Percentiles rank a stretch among this genome's conserved stretches.
These are phyloP conservation scores for Ustilago vetiveriae DNA, from an alignment of 1,284 basidiomycete genomes.

Conservation along the genomic window DNA sequence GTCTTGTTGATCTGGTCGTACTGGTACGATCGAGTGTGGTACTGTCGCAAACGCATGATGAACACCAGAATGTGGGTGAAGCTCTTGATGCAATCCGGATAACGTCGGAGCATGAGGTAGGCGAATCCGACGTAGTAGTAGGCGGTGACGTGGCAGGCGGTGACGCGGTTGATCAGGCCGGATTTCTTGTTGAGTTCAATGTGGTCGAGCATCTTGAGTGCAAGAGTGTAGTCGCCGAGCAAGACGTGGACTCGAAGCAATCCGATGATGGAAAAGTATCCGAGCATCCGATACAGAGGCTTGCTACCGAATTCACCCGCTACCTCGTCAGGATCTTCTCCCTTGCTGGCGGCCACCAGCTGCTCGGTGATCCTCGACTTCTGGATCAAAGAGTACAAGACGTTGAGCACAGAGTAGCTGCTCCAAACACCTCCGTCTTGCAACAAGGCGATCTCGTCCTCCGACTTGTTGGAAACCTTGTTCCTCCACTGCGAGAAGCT, in stretches of 20 bases:
- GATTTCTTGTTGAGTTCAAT: constrained; percentile 72
- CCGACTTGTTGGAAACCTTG: constrained; percentile 83
- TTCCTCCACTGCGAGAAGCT: constrained; percentile 85
- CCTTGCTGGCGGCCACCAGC: constrained; percentile 81
- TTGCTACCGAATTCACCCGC: constrained; percentile 90
- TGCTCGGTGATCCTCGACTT: constrained; percentile 95
- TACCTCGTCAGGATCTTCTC: constrained; percentile 79
- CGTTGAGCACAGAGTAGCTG: constrained; percentile 96
- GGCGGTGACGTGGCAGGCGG: constrained; percentile 77
- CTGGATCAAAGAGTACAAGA: constrained; percentile 96
- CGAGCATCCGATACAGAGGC: constrained; percentile 93
- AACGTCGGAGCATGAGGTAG: constrained; percentile 92
- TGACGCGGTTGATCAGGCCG: constrained; percentile 61
- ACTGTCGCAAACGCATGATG: constrained; percentile 72
- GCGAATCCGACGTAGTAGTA: constrained; percentile 97
- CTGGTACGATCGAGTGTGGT: constrained; percentile 94
- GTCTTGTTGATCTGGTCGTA: constrained; percentile 98
- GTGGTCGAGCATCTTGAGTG: constrained; percentile 94
- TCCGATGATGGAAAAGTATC: constrained; percentile 93
- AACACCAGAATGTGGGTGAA: constrained; percentile 89
- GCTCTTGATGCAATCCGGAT: constrained; percentile 91
- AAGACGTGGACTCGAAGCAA: constrained; percentile 93
- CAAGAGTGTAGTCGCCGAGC: constrained; percentile 93
- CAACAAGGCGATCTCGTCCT: constrained; percentile 75
- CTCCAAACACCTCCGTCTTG: constrained; percentile 78